Evolutionary conservation across 1,284 basidiomycete genomes (phyloP).

Genomic region (Taiwanofungus camphoratus): DNA sequence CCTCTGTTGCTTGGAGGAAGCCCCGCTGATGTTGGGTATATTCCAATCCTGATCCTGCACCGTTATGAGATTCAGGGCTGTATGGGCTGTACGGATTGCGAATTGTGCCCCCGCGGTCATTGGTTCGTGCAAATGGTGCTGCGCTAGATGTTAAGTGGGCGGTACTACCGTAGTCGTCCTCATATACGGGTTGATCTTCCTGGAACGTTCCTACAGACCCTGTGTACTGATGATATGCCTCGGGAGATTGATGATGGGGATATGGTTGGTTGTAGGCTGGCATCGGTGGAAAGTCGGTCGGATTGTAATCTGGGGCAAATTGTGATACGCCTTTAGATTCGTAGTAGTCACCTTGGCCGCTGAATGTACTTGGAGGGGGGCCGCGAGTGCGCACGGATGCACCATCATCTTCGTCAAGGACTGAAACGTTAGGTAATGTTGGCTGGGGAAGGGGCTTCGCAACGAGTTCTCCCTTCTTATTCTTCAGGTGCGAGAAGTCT

Average conservation of each 20-base stretch:
- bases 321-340: conserved; percentile 39
- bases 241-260: conserved; percentile 34
- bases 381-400: conserved; percentile 54
- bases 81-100: conserved; percentile 16
- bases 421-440: conserved; percentile 86
- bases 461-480: conserved; percentile 86
- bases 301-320: conserved; percentile 35
- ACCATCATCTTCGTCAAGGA: conserved; percentile 76
- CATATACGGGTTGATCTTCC: conserved; percentile 46
- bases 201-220: conserved; percentile 50
- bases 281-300: conserved; percentile 52
- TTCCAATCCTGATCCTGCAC: conserved; percentile 15
- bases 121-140: conserved; percentile 43
- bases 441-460: conserved; percentile 88
- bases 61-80: conserved; percentile 4
- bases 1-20: not conserved
- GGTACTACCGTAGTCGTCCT: conserved; percentile 60
- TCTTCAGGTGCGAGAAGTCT: conserved; percentile 88
- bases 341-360: conserved; percentile 45
- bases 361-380: conserved; percentile 48
- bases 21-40: conserved; percentile 16
- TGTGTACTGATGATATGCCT: conserved; percentile 46
- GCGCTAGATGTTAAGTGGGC: conserved; percentile 49
- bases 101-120: conserved; percentile 10
- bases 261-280: conserved; percentile 48